Evolutionary conservation across 805 yeast genomes (phyloP), one percentile per base, ranked within the genome.

Genomic region (Blastobotrys americana): DNA sequence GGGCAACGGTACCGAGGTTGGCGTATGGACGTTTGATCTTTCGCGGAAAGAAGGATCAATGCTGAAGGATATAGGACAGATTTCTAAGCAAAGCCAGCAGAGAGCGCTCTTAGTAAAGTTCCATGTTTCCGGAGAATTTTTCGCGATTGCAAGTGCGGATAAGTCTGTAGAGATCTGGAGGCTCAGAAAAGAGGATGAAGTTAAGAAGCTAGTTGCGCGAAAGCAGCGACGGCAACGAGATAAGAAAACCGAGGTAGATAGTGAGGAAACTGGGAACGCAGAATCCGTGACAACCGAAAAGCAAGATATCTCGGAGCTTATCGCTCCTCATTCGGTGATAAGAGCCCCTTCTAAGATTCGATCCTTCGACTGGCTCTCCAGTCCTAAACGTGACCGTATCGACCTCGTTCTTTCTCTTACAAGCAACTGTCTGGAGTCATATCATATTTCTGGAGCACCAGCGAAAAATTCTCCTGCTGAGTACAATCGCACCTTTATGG

Each of bases 121-220:
- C 62, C 69, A 69, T 43, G 72, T 73, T 38, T 53, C 53, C 17
- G 60, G 57, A 8, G 46, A 52, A 5, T 73, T 79, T 50, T 78
- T 88, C 52, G 77, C 73, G 34, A 68, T 85, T 39, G 90, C 86
- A 52, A 88, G 89, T 51, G 72, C 82, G 6, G 98, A 89, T 61
- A 76, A 81, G 61, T 77, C 89, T 0, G 67, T 84, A 5, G 97
- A 93, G 64, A 50, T 86, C 2, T 89, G 82, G 70, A 73, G 95
- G 61, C 62, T 84, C 16, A 77, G 97, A 60, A 67, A 80, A 0
- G 74, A 73, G 5, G 85, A 82, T 16, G 98, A 93, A 65, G 76
- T 88, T 37, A 69, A 77, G 42, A 82, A 84, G 53, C 81, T 80
- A 41, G 82, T 82, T 59, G 76, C 97, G 63, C 69, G 86, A 48